Base-by-base conservation (phyloP, 139 green algal genomes). In the Chlamydomonas sp. region DNA sequence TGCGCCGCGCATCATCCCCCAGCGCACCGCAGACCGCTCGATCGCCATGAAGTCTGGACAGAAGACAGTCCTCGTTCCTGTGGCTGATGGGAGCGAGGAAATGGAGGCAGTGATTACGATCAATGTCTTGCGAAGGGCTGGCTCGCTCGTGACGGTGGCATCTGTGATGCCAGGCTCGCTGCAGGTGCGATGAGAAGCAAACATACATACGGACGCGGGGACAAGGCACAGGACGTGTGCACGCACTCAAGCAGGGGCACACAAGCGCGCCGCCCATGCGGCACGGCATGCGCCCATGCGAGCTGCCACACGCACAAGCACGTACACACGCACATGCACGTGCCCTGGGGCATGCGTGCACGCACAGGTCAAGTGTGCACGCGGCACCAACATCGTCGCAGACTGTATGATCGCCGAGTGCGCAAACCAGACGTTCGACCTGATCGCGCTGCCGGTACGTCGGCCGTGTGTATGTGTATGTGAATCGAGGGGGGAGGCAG, bases 41-140 rank as follows among this genome's bases (percentile, higher is more conserved):
- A n/a, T n/a, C n/a, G n/a, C n/a, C n/a, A n/a, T n/a, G n/a, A n/a
- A n/a, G n/a, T n/a, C n/a, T n/a, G 50, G 24, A 6, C 10, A 80
- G 34, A 92, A 89, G 60, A 76, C 33, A 0, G 90, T 91, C 1
- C 76, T 97, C 3, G 86, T 97, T 2, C 92, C 90, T 0, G 73
- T 97, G 2, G 92, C 73, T 3, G 83, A 89, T 26, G 92, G 94
- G 1, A 87, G 72, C 0, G 95, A 98, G 71, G 86, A 95, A 65
- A 93, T 96, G 84, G 88, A 96, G 73, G 83, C 87, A 3, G 90
- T 96, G 0, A 96, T 96, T 35, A 81, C 91, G 2, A 89, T 95
- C 13, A 94, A 99, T 58, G 89, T 97, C 31, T 75, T 99, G 35
- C 62, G 91, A 24, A 67, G 94, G 31, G 95, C 91, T 29, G 48